Evolutionary conservation across 371 early-diverging fungal genomes (phyloP), one percentile per base, ranked within the genome.

Genomic region (Batrachochytrium dendrobatidis): DNA sequence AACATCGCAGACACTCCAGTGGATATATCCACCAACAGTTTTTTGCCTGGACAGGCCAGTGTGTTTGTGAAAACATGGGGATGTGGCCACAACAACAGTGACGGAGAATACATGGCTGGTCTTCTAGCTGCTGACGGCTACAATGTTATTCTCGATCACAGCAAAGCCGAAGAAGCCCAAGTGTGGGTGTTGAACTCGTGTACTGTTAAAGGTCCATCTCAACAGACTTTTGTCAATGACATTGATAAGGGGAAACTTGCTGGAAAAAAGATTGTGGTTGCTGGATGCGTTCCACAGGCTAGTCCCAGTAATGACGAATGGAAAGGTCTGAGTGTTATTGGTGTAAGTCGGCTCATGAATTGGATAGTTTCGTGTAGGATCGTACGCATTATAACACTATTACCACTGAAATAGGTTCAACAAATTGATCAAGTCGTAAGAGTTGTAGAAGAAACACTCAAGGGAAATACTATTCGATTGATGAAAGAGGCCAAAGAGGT

Each of bases 121-220:
- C 43, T 75, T n/a, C 67, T 81, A 1, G 66, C 71, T 0, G 60
- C 69, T 2, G 60, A 72, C 24, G 81, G 81, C 8, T 79, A 79
- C 64, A 32, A 34, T 10, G 61, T 81, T 4, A 25, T 70, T 3
- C 63, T 76, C 24, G 70, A 69, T 50, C 63, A 67, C 48, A 31
- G 52, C 17, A 35, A 63, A n/a, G 59, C 60, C 51, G 58, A 64
- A n/a, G 55, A 55, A 4, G 75, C 79, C 3, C 68, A 79, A 49
- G 29, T 81, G 33, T 81, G 81, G 81, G 55, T 81, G 33, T 66
- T 81, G 17, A 81, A 81, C 65, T 69, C 70, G 12, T 81, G 81
- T 66, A 75, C 81, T 18, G 81, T 81, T 34, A 81, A 81, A 60
- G 75, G 74, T 20, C 81, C 81, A 10, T 65, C 65, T 30, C 75